Evolutionary conservation across 306 rosid genomes (phyloP).

Genomic region (Gastrolobium villosum): DNA sequence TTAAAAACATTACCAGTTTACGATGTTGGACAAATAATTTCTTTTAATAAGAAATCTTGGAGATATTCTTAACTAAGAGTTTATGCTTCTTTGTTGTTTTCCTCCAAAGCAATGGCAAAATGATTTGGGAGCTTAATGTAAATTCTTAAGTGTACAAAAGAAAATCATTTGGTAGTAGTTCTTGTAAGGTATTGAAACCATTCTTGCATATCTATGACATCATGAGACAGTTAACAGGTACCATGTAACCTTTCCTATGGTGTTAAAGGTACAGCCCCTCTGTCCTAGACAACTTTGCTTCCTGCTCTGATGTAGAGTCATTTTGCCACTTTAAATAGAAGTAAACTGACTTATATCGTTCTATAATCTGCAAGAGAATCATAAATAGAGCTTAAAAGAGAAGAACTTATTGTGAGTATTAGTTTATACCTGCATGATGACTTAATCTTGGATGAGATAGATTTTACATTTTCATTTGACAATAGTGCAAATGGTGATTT

Average conservation of each 20-base stretch:
- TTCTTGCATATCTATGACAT: background rate
- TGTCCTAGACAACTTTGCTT: background rate
- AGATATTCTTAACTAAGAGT: background rate
- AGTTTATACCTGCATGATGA: background rate
- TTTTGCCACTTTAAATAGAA: slow-evolving; percentile 23
- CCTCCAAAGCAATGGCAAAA: slow-evolving; percentile 20
- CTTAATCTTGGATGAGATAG: slow-evolving; percentile 7
- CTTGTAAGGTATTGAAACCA: background rate
- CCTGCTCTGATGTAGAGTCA: slow-evolving; percentile 9
- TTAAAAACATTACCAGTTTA: slow-evolving; percentile 9
- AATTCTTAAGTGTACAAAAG: background rate
- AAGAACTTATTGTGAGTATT: background rate
- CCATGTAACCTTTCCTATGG: background rate
- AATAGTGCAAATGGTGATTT: background rate
- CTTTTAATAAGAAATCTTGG: slow-evolving; percentile 7
- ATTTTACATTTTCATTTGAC: background rate
- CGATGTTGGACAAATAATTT: background rate
- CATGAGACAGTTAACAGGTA: background rate
- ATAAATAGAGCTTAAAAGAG: slow-evolving; percentile 6
- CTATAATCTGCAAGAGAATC: background rate
- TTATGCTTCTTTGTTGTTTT: background rate
- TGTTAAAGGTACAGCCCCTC: background rate
- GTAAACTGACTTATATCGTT: slow-evolving; percentile 6
- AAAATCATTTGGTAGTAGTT: background rate
- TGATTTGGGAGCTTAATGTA: background rate